Evolutionary conservation across 2,329 filamentous ascomycete species (phyloP).

Genomic region (Trematosphaeria pertusa): DNA sequence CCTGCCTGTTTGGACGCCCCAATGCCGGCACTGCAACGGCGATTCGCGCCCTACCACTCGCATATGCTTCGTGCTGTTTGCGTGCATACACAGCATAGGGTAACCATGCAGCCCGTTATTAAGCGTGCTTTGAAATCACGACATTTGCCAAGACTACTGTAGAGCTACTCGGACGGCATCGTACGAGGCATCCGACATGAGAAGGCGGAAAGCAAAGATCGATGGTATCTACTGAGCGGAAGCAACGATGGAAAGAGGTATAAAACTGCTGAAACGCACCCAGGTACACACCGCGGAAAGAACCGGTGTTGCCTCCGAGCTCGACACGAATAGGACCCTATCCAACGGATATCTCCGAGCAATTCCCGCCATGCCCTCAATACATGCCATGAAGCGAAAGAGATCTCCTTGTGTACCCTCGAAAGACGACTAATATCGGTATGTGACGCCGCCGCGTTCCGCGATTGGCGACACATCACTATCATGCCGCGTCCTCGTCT

Average conservation of each 20-base stretch:
- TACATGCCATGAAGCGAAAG: too few species aligned
- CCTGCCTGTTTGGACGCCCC: conserved; percentile 28
- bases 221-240: conserved; percentile 2
- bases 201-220: neutral
- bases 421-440: conserved; percentile 49
- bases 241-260: too few species aligned
- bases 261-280: conserved; percentile 4
- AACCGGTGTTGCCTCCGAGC: too few species aligned
- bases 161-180: too few species aligned
- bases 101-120: too few species aligned
- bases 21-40: conserved; percentile 15
- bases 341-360: too few species aligned
- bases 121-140: neutral
- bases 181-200: neutral
- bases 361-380: too few species aligned
- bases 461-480: conserved; percentile 46
- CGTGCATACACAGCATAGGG: too few species aligned
- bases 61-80: too few species aligned
- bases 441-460: conserved; percentile 46
- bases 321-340: too few species aligned
- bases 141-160: neutral
- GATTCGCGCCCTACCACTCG: conserved; percentile 9
- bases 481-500: conserved; percentile 13
- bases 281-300: conserved; percentile 1
- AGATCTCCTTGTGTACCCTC: too few species aligned